These are phyloP conservation scores for Saccharomyces hybrid DNA, from an alignment of 1,139 yeast genomes.

Conservation along the genomic window DNA sequence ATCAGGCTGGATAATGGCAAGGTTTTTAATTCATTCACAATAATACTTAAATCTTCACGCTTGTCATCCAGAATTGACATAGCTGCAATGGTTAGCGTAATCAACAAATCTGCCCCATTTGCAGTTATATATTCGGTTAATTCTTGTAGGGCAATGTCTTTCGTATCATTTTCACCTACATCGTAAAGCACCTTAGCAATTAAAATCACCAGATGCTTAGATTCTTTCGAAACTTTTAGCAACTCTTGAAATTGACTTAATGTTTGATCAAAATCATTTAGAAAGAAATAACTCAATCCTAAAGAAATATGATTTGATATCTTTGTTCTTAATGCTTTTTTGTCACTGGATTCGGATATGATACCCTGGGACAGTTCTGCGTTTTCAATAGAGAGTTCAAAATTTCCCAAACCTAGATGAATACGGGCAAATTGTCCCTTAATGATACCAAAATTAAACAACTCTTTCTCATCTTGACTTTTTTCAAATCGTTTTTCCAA, in stretches of 20 bases:
- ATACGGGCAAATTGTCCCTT: slow-evolving; percentile 68
- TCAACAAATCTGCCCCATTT: slow-evolving; percentile 56
- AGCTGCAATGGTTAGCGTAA: slow-evolving; percentile 72
- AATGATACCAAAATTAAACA: slow-evolving; percentile 49
- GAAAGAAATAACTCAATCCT: slow-evolving; percentile 64
- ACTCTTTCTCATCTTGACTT: slow-evolving; percentile 42
- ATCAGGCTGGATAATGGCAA: slow-evolving; percentile 44
- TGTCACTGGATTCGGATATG: slow-evolving; percentile 36
- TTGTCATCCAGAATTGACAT: slow-evolving; percentile 55
- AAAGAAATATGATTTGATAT: slow-evolving; percentile 61
- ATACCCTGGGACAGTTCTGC: slow-evolving; percentile 54
- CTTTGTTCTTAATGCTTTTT: slow-evolving; percentile 27
- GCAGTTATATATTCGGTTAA: slow-evolving; percentile 54
- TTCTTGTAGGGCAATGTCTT: slow-evolving; percentile 74
- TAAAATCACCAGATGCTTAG: slow-evolving; percentile 58
- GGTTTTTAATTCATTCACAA: slow-evolving; percentile 56
- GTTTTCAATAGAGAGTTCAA: slow-evolving; percentile 50
- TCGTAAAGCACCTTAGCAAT: slow-evolving; percentile 77
- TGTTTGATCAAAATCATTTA: slow-evolving; percentile 54
- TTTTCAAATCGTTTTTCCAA: slow-evolving; percentile 56
- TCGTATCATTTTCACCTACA: slow-evolving; percentile 62
- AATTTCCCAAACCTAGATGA: slow-evolving; percentile 51
- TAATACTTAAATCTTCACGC: slow-evolving; percentile 46
- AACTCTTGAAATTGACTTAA: slow-evolving; percentile 60
- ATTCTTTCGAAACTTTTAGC: slow-evolving; percentile 46